A percentile compares a stretch with the other conserved stretches of the same genome.
Conservation (phyloP, 2,329 filamentous ascomycete genomes). For the Hymenoscyphus repandus region DNA sequence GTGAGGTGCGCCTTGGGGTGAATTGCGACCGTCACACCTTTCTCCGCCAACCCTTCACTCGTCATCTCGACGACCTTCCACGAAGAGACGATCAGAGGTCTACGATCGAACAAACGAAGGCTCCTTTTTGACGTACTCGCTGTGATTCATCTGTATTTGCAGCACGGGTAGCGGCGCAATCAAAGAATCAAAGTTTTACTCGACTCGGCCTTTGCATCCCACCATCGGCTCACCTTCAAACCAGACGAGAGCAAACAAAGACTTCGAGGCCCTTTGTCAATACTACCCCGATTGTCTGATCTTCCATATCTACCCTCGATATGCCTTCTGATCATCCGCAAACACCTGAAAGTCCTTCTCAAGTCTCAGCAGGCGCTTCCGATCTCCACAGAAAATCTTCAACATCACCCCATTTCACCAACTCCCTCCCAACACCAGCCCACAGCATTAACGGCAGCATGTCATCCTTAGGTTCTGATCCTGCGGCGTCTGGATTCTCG, state of each 20-base stretch:
- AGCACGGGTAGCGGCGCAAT: slow-evolving; percentile 15
- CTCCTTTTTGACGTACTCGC: neutral
- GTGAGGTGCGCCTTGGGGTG: slow-evolving; percentile 17
- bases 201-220: slow-evolving; percentile 4
- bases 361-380: slow-evolving; percentile 48
- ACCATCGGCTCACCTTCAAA: slow-evolving; percentile 12
- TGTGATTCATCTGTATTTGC: slow-evolving; percentile 1
- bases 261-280: slow-evolving; percentile 9
- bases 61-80: slow-evolving; percentile 1
- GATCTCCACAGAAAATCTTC: slow-evolving; percentile 38
- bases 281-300: neutral
- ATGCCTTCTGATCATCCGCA: slow-evolving; percentile 62
- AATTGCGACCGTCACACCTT: slow-evolving; percentile 18
- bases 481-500: slow-evolving; percentile 13
- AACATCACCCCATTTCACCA: slow-evolving; percentile 40
- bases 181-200: slow-evolving; percentile 11
- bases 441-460: slow-evolving; percentile 55
- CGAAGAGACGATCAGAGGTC: neutral
- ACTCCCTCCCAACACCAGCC: slow-evolving; percentile 54
- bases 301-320: slow-evolving; percentile 14
- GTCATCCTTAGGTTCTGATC: slow-evolving; percentile 23
- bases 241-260: slow-evolving; percentile 3
- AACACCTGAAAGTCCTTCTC: slow-evolving; percentile 63
- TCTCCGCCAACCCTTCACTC: slow-evolving; percentile 9
- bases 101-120: neutral